phyloP scores from a whole-genome alignment of 1,139 yeast genomes.

The Saccharomycopsis hybrid region DNA sequence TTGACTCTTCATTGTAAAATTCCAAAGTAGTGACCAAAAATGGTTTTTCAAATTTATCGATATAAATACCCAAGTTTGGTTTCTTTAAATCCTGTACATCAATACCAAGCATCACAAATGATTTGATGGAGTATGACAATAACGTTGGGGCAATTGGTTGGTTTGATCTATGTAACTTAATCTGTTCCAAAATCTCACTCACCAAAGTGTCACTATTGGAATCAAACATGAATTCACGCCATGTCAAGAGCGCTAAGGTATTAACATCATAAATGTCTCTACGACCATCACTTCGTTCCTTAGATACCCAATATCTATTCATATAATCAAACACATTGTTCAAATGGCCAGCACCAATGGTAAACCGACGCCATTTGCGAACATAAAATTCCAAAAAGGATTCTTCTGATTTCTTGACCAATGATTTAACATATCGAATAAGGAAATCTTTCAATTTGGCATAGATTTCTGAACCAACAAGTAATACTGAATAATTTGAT shows the following conservation, averaged over 20 bases:
- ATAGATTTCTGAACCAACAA: constrained; percentile 86
- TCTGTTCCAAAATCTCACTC: constrained; percentile 66
- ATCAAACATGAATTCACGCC: constrained; percentile 81
- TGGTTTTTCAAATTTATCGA: constrained; percentile 68
- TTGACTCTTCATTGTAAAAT: constrained; percentile 69
- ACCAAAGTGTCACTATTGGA: constrained; percentile 55
- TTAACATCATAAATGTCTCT: constrained; percentile 86
- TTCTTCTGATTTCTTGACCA: constrained; percentile 48
- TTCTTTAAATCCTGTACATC: constrained; percentile 80
- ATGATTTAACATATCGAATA: constrained; percentile 48
- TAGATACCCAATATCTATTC: constrained; percentile 96
- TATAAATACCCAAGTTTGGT: constrained; percentile 75
- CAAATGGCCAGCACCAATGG: constrained; percentile 86
- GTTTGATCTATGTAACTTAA: constrained; percentile 74
- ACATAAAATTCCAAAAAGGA: constrained; percentile 80
- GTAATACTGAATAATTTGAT: constrained; percentile 27
- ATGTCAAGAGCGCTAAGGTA: constrained; percentile 76
- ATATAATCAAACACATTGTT: constrained; percentile 93
- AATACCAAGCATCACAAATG: constrained; percentile 72
- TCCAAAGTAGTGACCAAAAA: constrained; percentile 69
- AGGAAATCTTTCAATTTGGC: constrained; percentile 63
- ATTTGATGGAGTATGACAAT: constrained; percentile 71
- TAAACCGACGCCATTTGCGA: constrained; percentile 79
- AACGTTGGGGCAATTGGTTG: constrained; percentile 63
- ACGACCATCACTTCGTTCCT: constrained; percentile 94